Conservation (phyloP, 768 basidiomycete genomes). For the Saitozyma sp. region DNA sequence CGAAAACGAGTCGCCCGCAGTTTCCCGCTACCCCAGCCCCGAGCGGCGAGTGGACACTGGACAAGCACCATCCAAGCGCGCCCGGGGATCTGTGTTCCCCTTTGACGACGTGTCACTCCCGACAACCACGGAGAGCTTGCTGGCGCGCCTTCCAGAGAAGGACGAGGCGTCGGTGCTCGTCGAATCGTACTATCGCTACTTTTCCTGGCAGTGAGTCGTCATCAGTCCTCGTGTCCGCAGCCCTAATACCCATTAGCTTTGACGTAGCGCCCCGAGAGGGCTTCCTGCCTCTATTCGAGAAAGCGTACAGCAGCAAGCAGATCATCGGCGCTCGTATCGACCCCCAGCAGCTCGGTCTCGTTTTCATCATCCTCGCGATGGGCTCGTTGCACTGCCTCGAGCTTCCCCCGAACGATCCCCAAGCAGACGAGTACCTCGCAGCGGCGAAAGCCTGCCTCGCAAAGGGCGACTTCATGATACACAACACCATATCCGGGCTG, state of each 20-base stretch:
- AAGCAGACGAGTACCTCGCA: constrained; percentile 10
- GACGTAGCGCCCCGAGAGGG: constrained; percentile 17
- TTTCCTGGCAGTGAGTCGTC: constrained; percentile 30
- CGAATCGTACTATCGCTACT: constrained; percentile 27
- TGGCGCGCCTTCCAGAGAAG: constrained; percentile 14
- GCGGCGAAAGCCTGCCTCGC: constrained; percentile 15
- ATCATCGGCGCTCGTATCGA: not conserved
- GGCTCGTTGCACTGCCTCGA: constrained; percentile 25
- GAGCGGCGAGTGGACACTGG: no score
- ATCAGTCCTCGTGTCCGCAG: not conserved
- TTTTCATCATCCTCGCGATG: constrained; percentile 25
- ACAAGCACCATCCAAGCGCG: no score
- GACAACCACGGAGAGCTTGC: constrained; percentile 1
- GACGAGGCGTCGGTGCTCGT: constrained; percentile 25
- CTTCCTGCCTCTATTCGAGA: no score
- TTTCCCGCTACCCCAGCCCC: no score
- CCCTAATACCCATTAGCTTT: constrained; percentile 4
- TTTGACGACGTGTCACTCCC: not conserved
- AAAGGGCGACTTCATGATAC: constrained; percentile 20
- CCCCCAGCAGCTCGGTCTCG: constrained; percentile 14
- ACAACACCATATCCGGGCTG: constrained; percentile 20
- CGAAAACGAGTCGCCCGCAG: no score
- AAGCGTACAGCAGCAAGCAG: no score
- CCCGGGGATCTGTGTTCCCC: constrained; percentile 8
- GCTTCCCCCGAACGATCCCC: constrained; percentile 13